These are phyloP conservation scores for Pichia sp. DNA, from an alignment of 1,139 yeast genomes.

Conservation along the genomic window DNA sequence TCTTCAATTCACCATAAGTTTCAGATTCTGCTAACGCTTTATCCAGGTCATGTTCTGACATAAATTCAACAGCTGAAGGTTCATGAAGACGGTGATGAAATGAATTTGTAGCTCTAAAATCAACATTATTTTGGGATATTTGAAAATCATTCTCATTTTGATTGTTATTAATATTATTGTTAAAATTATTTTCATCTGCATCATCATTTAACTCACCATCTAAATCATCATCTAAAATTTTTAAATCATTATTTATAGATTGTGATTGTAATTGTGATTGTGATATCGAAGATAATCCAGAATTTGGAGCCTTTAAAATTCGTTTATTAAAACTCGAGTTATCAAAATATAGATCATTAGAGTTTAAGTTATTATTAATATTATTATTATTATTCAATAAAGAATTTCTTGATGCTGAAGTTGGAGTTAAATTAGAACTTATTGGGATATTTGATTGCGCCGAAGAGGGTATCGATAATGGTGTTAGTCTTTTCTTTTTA, in stretches of 20 bases:
- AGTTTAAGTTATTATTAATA: not conserved
- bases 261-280: too few relatives aligned
- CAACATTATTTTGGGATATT: not conserved
- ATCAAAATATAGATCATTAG: not conserved
- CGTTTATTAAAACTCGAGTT: slow-evolving; percentile 10
- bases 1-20: slow-evolving; percentile 11
- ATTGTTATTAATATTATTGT: not conserved
- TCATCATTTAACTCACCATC: slow-evolving; percentile 8
- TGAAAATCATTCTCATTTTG: slow-evolving; percentile 1
- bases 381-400: not conserved
- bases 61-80: slow-evolving; percentile 32
- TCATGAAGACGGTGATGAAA: slow-evolving; percentile 15
- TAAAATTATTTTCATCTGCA: not conserved
- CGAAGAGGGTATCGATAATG: not conserved
- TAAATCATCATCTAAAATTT: slow-evolving; percentile 2
- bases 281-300: not conserved
- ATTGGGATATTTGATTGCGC: not conserved
- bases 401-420: slow-evolving; percentile 7
- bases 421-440: not conserved
- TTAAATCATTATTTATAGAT: not conserved
- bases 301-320: slow-evolving; percentile 22
- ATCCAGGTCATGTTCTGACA: slow-evolving; percentile 38
- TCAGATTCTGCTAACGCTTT: slow-evolving; percentile 30
- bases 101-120: slow-evolving; percentile 2
- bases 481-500: not conserved